Conservation (phyloP, 495 filamentous ascomycete genomes). For the Penicillium cinerascens region DNA sequence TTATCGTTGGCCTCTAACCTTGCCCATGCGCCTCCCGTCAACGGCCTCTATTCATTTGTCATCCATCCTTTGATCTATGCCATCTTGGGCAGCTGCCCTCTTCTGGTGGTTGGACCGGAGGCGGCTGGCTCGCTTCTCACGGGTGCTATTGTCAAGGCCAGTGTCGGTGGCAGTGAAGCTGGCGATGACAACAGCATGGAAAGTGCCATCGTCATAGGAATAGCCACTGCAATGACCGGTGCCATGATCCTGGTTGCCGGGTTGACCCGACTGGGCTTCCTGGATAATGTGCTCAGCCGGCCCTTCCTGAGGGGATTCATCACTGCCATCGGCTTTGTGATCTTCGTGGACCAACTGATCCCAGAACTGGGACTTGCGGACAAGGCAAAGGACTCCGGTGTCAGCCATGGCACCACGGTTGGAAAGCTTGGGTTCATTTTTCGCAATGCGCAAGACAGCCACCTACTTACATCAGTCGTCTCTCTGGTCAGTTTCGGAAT, state of each 20-base stretch:
- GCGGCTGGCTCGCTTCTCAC: slow-evolving; percentile 89
- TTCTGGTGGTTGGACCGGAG: slow-evolving; percentile 94
- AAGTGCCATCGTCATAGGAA: slow-evolving; percentile 81
- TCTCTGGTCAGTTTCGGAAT: slow-evolving; percentile 76
- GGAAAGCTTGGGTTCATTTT: slow-evolving; percentile 80
- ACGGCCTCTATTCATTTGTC: slow-evolving; percentile 93
- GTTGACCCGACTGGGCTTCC: slow-evolving; percentile 78
- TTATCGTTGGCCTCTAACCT: slow-evolving; percentile 92
- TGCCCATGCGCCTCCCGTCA: slow-evolving; percentile 87
- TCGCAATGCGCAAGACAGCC: slow-evolving; percentile 58
- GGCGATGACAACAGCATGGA: slow-evolving; percentile 65
- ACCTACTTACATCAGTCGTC: slow-evolving; percentile 70
- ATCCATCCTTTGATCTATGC: slow-evolving; percentile 90
- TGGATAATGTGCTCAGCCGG: slow-evolving; percentile 90
- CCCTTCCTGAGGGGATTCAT: slow-evolving; percentile 96
- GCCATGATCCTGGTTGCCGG: slow-evolving; percentile 83
- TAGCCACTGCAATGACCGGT: slow-evolving; percentile 83
- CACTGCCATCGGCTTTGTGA: slow-evolving; percentile 91
- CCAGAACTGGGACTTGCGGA: slow-evolving; percentile 79
- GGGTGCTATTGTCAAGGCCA: slow-evolving; percentile 77
- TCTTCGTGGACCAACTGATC: slow-evolving; percentile 90
- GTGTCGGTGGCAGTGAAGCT: slow-evolving; percentile 63
- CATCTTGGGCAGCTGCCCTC: slow-evolving; percentile 81
- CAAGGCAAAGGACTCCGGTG: slow-evolving; percentile 52
- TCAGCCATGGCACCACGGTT: slow-evolving; percentile 78